Evolutionary conservation across 371 early-diverging fungal species (phyloP), one percentile per base, ranked within the genome.

Genomic region (Mucor lusitanicus): DNA sequence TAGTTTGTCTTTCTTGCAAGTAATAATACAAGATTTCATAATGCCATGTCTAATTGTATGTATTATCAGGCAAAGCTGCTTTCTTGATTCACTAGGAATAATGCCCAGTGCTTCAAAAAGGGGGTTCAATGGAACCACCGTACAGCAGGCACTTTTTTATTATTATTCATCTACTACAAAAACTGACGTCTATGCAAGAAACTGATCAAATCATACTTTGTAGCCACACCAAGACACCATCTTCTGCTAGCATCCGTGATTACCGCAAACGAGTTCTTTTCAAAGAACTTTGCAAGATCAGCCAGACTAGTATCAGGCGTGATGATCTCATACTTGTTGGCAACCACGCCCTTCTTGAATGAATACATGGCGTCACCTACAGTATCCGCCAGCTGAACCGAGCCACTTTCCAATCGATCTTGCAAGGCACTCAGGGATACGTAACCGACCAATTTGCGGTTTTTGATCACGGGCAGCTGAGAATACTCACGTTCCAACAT

Each of bases 401-500:
- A 65, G 6, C 85, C 86, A 28, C 78, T 77, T 30, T 87, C 87
- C 35, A 93, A n/a, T 11, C 78, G 79, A 11, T 86, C 81, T 63
- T 91, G 88, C 35, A 92, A 74, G 0, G 88, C 74, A 6, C 88
- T 79, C 55, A 90, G 67, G 4, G 94, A 91, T 46, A 95, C 84
- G 66, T 92, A 93, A 0, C 96, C 96, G 32, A 93, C 82, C 39
- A 95, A 75, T 48, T 93, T 91, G 40, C 90, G 80, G 0, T 83
- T 69, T 59, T 84, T 84, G 35, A 93, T 82, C 9, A 95, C 94
- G 0, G 95, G 96, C 44, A 95, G 74, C 70, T 95, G 96, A 21
- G 95, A 94, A 73, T 91, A 95, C 62, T 94, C 94, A 27, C 91
- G 79, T 33, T 90, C 89, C 59, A 88, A 44, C 96, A 95, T 95